Conservation (phyloP, 495 filamentous ascomycete species). For the Stereocaulon alpinum region DNA sequence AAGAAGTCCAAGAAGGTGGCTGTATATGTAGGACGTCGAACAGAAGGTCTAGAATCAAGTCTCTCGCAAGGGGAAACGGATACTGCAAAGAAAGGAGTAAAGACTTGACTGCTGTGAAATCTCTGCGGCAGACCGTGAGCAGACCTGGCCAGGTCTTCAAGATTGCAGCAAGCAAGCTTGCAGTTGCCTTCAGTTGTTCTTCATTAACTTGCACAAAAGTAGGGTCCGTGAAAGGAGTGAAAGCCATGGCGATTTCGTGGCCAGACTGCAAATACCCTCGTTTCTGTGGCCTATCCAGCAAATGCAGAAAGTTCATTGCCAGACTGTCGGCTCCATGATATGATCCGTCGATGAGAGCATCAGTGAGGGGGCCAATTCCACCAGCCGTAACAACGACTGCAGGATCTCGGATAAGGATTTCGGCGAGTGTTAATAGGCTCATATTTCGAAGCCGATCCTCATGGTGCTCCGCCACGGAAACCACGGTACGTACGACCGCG, state of each 20-base stretch:
- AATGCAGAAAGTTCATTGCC: conserved; percentile 71
- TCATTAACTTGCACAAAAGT: conserved; percentile 55
- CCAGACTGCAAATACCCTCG: conserved; percentile 73
- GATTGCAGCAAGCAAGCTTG: conserved; percentile 76
- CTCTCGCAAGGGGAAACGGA: conserved; percentile 51
- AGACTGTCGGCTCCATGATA: conserved; percentile 87
- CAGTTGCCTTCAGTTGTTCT: conserved; percentile 69
- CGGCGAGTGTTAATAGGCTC: conserved; percentile 81
- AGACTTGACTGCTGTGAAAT: conserved; percentile 71
- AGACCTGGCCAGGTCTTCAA: conserved; percentile 88
- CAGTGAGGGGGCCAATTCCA: conserved; percentile 69
- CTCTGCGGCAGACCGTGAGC: conserved; percentile 73
- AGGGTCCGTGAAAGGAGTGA: conserved; percentile 83
- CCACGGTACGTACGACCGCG: conserved; percentile 75
- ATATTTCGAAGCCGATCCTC: conserved; percentile 85
- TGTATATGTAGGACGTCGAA: conserved; percentile 91
- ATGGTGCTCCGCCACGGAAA: conserved; percentile 76
- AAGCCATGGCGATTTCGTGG: conserved; percentile 67
- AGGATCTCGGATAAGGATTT: conserved; percentile 81
- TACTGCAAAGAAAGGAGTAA: conserved; percentile 71
- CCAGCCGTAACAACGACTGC: conserved; percentile 66
- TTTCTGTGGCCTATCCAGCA: conserved; percentile 73
- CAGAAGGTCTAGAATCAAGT: conserved; percentile 71
- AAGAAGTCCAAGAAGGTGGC: conserved; percentile 90
- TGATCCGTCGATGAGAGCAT: conserved; percentile 78